These are phyloP conservation scores for Nigrospora osmanthi DNA, from an alignment of 2,329 filamentous ascomycete genomes.

Conservation along the genomic window DNA sequence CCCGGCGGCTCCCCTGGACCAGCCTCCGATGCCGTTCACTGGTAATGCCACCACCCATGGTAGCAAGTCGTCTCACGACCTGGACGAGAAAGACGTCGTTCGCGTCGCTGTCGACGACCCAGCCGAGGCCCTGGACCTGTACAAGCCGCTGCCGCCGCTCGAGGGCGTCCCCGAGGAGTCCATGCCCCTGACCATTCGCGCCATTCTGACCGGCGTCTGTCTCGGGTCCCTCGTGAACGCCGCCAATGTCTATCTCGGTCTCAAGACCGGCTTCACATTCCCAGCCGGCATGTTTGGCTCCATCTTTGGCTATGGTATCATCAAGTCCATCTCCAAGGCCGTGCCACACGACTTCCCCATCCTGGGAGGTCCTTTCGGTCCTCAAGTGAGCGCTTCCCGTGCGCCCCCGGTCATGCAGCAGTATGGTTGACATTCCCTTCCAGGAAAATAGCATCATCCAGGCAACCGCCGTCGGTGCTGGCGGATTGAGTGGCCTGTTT, in stretches of 20 bases:
- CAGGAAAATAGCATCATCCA: slow-evolving; percentile 54
- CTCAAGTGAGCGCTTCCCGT: slow-evolving; percentile 24
- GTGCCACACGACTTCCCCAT: slow-evolving; percentile 39
- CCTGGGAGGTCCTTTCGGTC: slow-evolving; percentile 47
- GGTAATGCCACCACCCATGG: too few species aligned
- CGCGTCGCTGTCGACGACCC: slow-evolving; percentile 1
- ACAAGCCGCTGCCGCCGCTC: slow-evolving; percentile 30
- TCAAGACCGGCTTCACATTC: slow-evolving; percentile 45
- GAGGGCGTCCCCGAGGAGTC: slow-evolving; percentile 33
- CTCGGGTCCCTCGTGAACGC: slow-evolving; percentile 54
- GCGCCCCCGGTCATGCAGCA: too few species aligned
- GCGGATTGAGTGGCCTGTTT: slow-evolving; percentile 49
- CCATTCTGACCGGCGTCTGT: slow-evolving; percentile 44
- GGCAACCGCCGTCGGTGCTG: slow-evolving; percentile 50
- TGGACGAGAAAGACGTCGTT: not conserved
- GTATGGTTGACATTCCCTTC: not conserved
- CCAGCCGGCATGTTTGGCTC: slow-evolving; percentile 27
- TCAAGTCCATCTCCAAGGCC: slow-evolving; percentile 43
- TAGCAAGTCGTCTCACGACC: not conserved
- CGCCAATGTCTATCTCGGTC: slow-evolving; percentile 54
- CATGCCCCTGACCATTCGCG: slow-evolving; percentile 45
- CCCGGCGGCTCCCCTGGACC: too few species aligned
- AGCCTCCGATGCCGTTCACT: too few species aligned
- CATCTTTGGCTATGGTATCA: slow-evolving; percentile 46
- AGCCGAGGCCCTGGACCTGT: slow-evolving; percentile 23